Percentiles rank a stretch among this genome's conserved stretches.
Evolutionary conservation across 495 filamentous ascomycete genomes (phyloP).

Genomic region (Aspergillus cavernicola): DNA sequence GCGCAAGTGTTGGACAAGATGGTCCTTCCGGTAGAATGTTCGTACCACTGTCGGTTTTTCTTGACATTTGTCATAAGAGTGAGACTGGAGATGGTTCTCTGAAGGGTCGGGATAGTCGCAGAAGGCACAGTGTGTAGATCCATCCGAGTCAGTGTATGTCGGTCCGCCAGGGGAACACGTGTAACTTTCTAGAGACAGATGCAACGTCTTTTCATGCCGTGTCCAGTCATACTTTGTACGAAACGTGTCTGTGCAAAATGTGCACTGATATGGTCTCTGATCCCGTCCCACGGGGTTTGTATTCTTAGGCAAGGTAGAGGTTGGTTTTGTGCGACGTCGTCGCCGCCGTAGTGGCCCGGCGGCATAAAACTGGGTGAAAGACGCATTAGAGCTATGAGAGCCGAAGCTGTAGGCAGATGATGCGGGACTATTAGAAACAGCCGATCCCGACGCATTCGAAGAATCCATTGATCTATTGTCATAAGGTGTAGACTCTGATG

Average conservation of each 20-base stretch:
- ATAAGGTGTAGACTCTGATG: neutral
- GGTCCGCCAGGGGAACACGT: slow-evolving; percentile 61
- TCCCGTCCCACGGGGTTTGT: neutral
- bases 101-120: slow-evolving; percentile 18
- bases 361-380: slow-evolving; percentile 42
- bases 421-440: slow-evolving; percentile 19
- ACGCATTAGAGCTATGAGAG: slow-evolving; percentile 49
- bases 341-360: slow-evolving; percentile 2
- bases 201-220: slow-evolving; percentile 72
- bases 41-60: slow-evolving; percentile 51
- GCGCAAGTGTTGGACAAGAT: slow-evolving; percentile 70
- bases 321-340: neutral
- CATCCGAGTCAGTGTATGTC: slow-evolving; percentile 3
- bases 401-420: slow-evolving; percentile 46
- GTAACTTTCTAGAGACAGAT: slow-evolving; percentile 70
- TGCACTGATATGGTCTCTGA: slow-evolving; percentile 59
- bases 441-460: slow-evolving; percentile 44
- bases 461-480: slow-evolving; percentile 6
- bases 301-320: neutral
- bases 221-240: slow-evolving; percentile 79
- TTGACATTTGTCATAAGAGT: slow-evolving; percentile 61
- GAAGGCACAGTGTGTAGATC: slow-evolving; percentile 12
- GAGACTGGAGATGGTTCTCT: slow-evolving; percentile 32
- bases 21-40: slow-evolving; percentile 78
- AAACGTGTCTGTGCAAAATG: slow-evolving; percentile 77